These are phyloP conservation scores for cucumber (Cucumis sativus) DNA, from an alignment of 306 rosid genomes.

Conservation along the genomic window DNA sequence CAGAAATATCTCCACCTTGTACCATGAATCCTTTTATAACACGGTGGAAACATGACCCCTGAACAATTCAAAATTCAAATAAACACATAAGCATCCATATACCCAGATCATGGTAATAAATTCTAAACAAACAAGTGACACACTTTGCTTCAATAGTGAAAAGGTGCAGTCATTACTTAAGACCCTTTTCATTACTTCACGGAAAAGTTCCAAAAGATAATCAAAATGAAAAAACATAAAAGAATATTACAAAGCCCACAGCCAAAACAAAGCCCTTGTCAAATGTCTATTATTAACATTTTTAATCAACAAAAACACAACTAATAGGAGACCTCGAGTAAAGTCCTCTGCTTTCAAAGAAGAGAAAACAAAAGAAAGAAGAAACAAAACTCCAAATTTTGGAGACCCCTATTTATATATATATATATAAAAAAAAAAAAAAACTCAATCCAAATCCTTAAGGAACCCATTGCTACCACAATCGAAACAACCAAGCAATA, in stretches of 20 bases:
- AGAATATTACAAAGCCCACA: background rate
- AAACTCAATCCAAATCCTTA: background rate
- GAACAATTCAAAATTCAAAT: background rate
- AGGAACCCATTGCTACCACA: background rate
- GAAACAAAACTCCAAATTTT: background rate
- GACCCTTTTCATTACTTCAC: background rate
- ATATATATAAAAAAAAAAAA: background rate
- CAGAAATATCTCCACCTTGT: constrained; percentile 90
- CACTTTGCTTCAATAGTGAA: background rate
- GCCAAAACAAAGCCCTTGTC: no score
- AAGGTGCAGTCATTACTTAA: background rate
- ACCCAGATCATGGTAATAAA: background rate
- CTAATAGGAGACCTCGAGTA: background rate
- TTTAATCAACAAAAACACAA: background rate
- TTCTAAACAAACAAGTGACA: background rate
- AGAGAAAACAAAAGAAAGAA: background rate
- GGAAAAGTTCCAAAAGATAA: background rate
- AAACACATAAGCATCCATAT: background rate
- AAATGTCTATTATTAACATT: background rate
- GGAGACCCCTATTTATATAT: no score
- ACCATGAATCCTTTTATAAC: constrained; percentile 70
- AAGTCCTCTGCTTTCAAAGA: background rate
- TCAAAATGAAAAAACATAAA: background rate
- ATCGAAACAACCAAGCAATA: background rate
- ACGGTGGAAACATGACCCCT: constrained; percentile 81